These are phyloP conservation scores for Aspergillus carlsbadensis DNA, from an alignment of 495 filamentous ascomycete species.

Conservation along the genomic window DNA sequence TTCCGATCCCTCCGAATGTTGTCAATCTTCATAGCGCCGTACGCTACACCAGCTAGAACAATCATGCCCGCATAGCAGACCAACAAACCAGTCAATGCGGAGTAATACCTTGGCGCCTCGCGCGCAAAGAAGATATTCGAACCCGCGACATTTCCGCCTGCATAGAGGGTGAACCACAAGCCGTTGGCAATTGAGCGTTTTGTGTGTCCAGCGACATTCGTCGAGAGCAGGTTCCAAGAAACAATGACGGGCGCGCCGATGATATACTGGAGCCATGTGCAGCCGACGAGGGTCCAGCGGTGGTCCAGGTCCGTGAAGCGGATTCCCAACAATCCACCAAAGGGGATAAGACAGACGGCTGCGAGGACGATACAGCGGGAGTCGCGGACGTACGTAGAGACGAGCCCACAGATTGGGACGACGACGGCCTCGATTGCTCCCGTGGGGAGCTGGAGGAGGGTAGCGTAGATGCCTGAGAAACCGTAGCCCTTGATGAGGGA, in stretches of 20 bases:
- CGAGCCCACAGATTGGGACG: conserved; percentile 33
- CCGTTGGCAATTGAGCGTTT: conserved; percentile 56
- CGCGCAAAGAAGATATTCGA: conserved; percentile 45
- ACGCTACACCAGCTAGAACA: conserved; percentile 22
- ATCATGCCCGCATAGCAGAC: conserved; percentile 38
- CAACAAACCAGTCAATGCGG: conserved; percentile 32
- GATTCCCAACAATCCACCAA: conserved; percentile 43
- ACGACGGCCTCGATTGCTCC: conserved; percentile 44
- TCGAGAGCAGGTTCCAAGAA: conserved; percentile 54
- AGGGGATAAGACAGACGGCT: conserved; percentile 33
- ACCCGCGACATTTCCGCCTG: conserved; percentile 39
- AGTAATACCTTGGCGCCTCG: conserved; percentile 38
- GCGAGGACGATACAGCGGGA: conserved; percentile 43
- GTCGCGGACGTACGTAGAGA: conserved; percentile 41
- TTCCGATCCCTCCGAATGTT: conserved; percentile 27
- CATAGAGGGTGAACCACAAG: conserved; percentile 36
- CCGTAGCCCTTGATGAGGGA: conserved; percentile 47
- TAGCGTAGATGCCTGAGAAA: conserved; percentile 37
- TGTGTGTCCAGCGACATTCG: conserved; percentile 65
- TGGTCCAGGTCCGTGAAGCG: conserved; percentile 41
- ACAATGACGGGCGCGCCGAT: conserved; percentile 51
- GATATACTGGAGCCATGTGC: conserved; percentile 50
- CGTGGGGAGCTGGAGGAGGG: conserved; percentile 45
- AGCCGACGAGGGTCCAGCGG: conserved; percentile 51
- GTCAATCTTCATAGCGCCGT: conserved; percentile 29